These are phyloP conservation scores for Blastobotrys buckinghamii DNA, from an alignment of 1,139 yeast species.

Conservation along the genomic window DNA sequence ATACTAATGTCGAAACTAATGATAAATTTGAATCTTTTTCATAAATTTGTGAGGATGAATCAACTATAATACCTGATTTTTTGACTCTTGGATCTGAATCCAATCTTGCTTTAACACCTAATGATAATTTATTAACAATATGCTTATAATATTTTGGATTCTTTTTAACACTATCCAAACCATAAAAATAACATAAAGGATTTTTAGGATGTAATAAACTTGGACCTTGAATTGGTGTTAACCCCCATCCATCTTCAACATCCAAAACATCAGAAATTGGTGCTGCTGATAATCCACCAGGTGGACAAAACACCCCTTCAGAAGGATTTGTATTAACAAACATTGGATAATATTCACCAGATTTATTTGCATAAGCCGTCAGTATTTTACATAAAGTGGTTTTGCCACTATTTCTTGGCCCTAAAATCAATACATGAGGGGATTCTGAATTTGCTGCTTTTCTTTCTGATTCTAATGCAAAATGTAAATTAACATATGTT, in stretches of 20 bases:
- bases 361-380: constrained; percentile 69
- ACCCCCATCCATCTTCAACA: constrained; percentile 81
- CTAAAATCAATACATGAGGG: constrained; percentile 71
- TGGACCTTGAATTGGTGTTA: constrained; percentile 82
- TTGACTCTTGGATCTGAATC: constrained; percentile 49
- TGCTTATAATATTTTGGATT: constrained; percentile 59
- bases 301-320: constrained; percentile 71
- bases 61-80: constrained; percentile 66
- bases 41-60: constrained; percentile 58
- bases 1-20: constrained; percentile 52
- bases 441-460: constrained; percentile 16
- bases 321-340: constrained; percentile 79
- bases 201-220: constrained; percentile 77
- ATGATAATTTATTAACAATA: constrained; percentile 52
- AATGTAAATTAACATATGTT: constrained; percentile 62
- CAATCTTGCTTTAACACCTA: constrained; percentile 51
- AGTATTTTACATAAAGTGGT: constrained; percentile 66
- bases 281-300: constrained; percentile 83
- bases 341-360: constrained; percentile 53
- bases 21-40: constrained; percentile 35
- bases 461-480: constrained; percentile 65
- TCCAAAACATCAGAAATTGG: constrained; percentile 78
- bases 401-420: constrained; percentile 71
- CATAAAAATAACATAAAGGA: constrained; percentile 77
- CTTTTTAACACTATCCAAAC: constrained; percentile 54